Base-by-base conservation (phyloP, 2,329 filamentous ascomycete species). In the Ophiostoma sp. region DNA sequence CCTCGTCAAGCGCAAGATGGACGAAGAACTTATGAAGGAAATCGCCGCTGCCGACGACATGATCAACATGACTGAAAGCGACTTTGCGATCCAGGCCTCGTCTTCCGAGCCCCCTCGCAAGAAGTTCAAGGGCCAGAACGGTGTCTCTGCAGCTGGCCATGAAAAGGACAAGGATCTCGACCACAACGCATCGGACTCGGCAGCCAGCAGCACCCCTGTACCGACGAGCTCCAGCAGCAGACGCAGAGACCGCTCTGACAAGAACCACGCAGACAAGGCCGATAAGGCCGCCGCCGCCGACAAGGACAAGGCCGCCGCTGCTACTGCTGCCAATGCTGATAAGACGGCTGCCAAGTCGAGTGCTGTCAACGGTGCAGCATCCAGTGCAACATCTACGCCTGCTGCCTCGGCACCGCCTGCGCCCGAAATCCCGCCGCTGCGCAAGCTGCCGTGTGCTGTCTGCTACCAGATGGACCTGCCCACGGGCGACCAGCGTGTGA, bases 1-100 rank as follows among this genome's bases (percentile, higher is more conserved):
- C 73, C 89, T 91, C 4, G 93, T 89, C 87, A 96, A 95, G 79
- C 87, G 91, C 69, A 91, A 90, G 76, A 89, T 96, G 69, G 95
- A 99, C 72, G 94, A 98, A 76, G 95, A 98, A 76, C 82, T 97
- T 14, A 81, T 93, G 67, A 90, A 90, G 73, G 91, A 94, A 77
- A 80, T 91, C 11, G 79, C 85, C 42, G 82, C 84, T 36, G 87
- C 86, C 1, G 87, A 90, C 70, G 88, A 91, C 55, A 83, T 85
- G 81, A 76, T 84, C 74, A 80, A 73, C 63, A 73, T 77, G 76
- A 78, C 80, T 67, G 75, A 73, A 55, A 62, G 68, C 38, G 52
- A 66, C 60, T 60, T 70, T 76, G 42, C 68, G 11, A 72, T 69
- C 75, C 75, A 71, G 5, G 40, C 9, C 7, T 27, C 45, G 9